These are phyloP conservation scores for Aspergillus piperis DNA, from an alignment of 2,329 filamentous ascomycete genomes.

Conservation along the genomic window DNA sequence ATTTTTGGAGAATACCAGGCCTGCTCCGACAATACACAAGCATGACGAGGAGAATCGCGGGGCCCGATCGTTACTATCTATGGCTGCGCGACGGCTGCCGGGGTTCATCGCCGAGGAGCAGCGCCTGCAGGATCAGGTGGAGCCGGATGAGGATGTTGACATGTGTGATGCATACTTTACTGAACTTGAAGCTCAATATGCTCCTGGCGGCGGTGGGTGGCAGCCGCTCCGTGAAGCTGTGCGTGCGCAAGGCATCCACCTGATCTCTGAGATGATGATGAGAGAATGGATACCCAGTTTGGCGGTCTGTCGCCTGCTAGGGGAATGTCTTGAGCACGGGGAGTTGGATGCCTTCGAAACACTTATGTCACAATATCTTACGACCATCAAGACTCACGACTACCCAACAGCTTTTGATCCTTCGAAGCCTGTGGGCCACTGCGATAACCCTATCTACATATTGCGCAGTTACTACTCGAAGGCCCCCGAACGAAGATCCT, in stretches of 20 bases:
- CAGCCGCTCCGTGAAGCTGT: slow-evolving; percentile 44
- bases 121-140: slow-evolving; percentile 33
- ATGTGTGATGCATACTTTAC: slow-evolving; percentile 47
- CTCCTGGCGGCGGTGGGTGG: slow-evolving; percentile 39
- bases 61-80: slow-evolving; percentile 42
- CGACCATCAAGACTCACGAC: slow-evolving; percentile 28
- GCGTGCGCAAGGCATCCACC: slow-evolving; percentile 42
- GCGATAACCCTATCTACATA: slow-evolving; percentile 33
- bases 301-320: slow-evolving; percentile 35
- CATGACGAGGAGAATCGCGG: slow-evolving; percentile 18
- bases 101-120: slow-evolving; percentile 44
- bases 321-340: slow-evolving; percentile 32
- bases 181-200: slow-evolving; percentile 43
- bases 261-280: slow-evolving; percentile 40
- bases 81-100: slow-evolving; percentile 38
- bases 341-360: slow-evolving; percentile 41
- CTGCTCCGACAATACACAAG: slow-evolving; percentile 6
- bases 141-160: slow-evolving; percentile 38
- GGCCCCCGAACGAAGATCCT: slow-evolving; percentile 26
- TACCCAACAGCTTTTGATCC: slow-evolving; percentile 33
- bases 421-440: slow-evolving; percentile 14
- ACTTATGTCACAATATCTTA: slow-evolving; percentile 37
- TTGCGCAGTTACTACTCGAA: slow-evolving; percentile 33
- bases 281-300: slow-evolving; percentile 38
- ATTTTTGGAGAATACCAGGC: slow-evolving; percentile 38